These are phyloP conservation scores for Debaryomyces castellii DNA, from an alignment of 805 yeast species.

Conservation along the genomic window DNA sequence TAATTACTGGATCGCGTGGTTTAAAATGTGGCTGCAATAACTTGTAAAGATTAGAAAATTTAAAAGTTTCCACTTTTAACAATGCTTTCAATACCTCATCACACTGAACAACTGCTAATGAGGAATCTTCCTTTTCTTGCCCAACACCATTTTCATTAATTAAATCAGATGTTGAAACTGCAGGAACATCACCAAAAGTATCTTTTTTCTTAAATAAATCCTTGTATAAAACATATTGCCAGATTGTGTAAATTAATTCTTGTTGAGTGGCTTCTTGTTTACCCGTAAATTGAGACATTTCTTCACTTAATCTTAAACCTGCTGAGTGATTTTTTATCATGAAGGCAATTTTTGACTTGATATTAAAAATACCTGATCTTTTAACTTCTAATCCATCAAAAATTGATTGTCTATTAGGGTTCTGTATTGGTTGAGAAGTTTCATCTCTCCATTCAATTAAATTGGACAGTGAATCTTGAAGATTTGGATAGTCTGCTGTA, in stretches of 20 bases:
- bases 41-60: conserved; percentile 73
- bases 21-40: conserved; percentile 64
- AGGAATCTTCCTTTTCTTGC: conserved; percentile 27
- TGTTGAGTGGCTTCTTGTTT: conserved; percentile 79
- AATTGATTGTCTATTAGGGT: conserved; percentile 17
- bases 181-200: conserved; percentile 33
- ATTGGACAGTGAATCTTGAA: conserved; percentile 31
- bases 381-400: conserved; percentile 91
- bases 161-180: conserved; percentile 30
- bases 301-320: conserved; percentile 61
- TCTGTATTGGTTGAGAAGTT: conserved; percentile 16
- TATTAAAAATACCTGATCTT: conserved; percentile 60
- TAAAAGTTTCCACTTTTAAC: conserved; percentile 52
- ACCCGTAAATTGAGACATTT: conserved; percentile 70
- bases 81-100: conserved; percentile 48
- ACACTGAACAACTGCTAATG: conserved; percentile 32
- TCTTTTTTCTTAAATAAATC: conserved; percentile 44
- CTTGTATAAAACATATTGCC: conserved; percentile 77
- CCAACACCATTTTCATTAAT: conserved; percentile 14
- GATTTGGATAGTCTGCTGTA: conserved; percentile 36
- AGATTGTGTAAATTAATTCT: conserved; percentile 73
- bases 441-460: conserved; percentile 91
- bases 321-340: conserved; percentile 73
- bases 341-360: conserved; percentile 70
- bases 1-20: conserved; percentile 77